Evolutionary conservation across 176 grass and related monocot genomes (phyloP), one percentile per base, ranked within the genome.

Genomic region (Hyparrhenia diplandra): DNA sequence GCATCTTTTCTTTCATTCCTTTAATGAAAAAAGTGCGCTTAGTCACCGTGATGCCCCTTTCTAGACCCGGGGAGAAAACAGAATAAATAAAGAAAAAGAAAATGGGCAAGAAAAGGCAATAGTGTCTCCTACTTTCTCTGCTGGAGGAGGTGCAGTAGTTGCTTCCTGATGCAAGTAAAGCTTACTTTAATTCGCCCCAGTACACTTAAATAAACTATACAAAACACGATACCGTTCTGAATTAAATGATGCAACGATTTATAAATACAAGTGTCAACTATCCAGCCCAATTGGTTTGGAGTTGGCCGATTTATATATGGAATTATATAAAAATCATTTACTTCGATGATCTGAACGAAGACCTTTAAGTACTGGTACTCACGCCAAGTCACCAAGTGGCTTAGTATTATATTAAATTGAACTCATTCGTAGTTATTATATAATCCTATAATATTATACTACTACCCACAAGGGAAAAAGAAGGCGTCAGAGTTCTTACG

Each of bases 1-100:
- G 55, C 52, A 71, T 76, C 78, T n/a, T n/a, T n/a, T 58, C 49
- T 85, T 82, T 76, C 65, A 37, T 73, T 78, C 58, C 36, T 31
- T 36, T 76, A 42, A n/a, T 71, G 4, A 23, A 89, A 73, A 67
- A 57, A 13, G 73, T 21, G 31, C 20, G 78, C 17, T 78, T 85
- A 35, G 66, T 82, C 83, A 85, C 45, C 20, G 34, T 8, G 39
- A 66, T n/a, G 37, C 20, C 41, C 35, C 47, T 67, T 77, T 77
- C n/a, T 31, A 46, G 71, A 65, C n/a, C 30, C 18, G 68, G 13
- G 39, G 25, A 71, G 42, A 71, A 45, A 12, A 71, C 3, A 3
- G 4, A 47, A 81, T 28, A 36, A 34, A 71, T 18, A 37, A 49
- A 69, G 8, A 24, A 36, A 64, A 40, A n/a, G n/a, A 20, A 69